phyloP scores from a whole-genome alignment of 176 grass and related monocot species.

The Pontederia crassipes region DNA sequence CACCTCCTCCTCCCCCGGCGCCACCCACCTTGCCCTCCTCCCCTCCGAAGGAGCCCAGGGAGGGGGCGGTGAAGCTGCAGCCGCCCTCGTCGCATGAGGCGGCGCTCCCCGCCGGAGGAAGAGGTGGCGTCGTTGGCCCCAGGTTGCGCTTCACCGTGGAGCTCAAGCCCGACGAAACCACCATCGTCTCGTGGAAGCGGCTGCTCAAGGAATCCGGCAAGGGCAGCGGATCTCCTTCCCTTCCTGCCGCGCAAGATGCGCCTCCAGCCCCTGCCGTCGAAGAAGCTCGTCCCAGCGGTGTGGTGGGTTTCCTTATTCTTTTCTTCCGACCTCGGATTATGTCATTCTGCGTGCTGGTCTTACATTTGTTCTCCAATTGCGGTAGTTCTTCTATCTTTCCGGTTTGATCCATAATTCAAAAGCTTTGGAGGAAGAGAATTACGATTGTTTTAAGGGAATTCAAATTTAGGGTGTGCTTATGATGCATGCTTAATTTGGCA shows the following conservation, averaged over 20 bases:
- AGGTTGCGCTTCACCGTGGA: constrained; percentile 68
- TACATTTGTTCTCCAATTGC: no score
- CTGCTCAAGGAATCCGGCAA: constrained; percentile 61
- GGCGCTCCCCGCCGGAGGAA: constrained; percentile 3
- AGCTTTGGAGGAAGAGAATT: no score
- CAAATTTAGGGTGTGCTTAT: no score
- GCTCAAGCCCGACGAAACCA: constrained; percentile 73
- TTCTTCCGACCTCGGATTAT: neutral
- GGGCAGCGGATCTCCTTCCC: neutral
- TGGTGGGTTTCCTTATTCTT: constrained; percentile 32
- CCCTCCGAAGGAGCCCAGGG: constrained; percentile 2
- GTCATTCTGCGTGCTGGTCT: no score
- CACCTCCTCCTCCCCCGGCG: neutral
- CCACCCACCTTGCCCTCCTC: neutral
- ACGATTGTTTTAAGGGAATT: no score
- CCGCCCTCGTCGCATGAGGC: neutral
- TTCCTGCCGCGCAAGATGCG: constrained; percentile 16
- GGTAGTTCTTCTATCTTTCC: no score
- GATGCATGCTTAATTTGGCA: no score
- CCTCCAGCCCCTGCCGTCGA: constrained; percentile 11
- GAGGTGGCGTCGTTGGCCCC: neutral
- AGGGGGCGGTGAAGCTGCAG: no score
- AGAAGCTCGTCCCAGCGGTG: constrained; percentile 11
- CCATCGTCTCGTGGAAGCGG: constrained; percentile 98
- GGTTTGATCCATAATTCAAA: no score